Evolutionary conservation across 2,329 filamentous ascomycete genomes (phyloP).

Genomic region (Polychaeton citri): DNA sequence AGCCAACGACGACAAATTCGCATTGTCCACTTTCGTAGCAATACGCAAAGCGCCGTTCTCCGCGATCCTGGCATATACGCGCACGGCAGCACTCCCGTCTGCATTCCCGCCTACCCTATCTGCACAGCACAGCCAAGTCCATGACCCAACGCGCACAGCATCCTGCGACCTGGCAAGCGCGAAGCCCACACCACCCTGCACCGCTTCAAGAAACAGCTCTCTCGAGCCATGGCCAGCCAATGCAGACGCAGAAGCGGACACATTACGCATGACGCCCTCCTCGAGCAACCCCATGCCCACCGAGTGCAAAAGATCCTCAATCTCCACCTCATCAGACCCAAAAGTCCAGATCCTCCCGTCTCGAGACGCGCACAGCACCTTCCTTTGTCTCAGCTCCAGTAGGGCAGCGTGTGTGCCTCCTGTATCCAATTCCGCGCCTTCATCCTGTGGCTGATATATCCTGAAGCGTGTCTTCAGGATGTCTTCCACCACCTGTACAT

Average conservation of each 20-base stretch:
- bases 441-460: too few species aligned
- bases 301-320: neutral
- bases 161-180: conserved; percentile 5
- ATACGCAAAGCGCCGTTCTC: conserved; percentile 1
- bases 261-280: neutral
- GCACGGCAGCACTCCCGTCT: neutral
- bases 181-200: conserved; percentile 9
- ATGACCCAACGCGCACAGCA: conserved; percentile 7
- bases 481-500: conserved; percentile 15
- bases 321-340: conserved; percentile 1
- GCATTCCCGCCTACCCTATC: neutral
- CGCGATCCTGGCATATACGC: conserved; percentile 3
- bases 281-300: neutral
- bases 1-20: neutral
- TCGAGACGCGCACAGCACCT: conserved; percentile 8
- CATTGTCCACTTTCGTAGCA: neutral
- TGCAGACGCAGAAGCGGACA: neutral
- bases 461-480: conserved; percentile 1
- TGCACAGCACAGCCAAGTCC: conserved; percentile 9
- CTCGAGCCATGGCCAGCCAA: conserved; percentile 1
- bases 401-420: neutral
- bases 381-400: conserved; percentile 3
- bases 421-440: neutral
- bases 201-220: conserved; percentile 12
- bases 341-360: conserved; percentile 7